Conservation (phyloP, 345 rosid species). For the Barbarea vulgaris region DNA sequence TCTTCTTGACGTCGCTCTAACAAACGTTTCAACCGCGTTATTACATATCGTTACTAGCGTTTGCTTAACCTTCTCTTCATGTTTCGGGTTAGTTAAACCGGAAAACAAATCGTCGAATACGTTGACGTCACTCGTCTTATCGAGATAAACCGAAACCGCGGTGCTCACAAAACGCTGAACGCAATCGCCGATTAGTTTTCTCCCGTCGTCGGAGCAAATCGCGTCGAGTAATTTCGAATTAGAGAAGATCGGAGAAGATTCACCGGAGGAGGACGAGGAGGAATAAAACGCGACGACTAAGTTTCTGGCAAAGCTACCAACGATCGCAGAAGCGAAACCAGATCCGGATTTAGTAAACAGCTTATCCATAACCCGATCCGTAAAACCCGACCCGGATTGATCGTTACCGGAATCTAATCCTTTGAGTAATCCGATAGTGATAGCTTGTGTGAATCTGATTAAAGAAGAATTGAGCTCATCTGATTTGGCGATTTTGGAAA, state of each 20-base stretch:
- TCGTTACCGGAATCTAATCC: slow-evolving; percentile 45
- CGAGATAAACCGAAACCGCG: slow-evolving; percentile 80
- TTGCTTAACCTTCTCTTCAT: slow-evolving; percentile 52
- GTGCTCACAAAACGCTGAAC: slow-evolving; percentile 75
- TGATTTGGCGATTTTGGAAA: slow-evolving; percentile 60
- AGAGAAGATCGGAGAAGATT: not conserved
- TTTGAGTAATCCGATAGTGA: slow-evolving; percentile 52
- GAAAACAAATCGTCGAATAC: slow-evolving; percentile 64
- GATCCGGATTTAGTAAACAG: slow-evolving; percentile 63
- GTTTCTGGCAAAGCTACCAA: slow-evolving; percentile 83
- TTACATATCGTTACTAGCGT: slow-evolving; percentile 62
- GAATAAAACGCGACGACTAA: slow-evolving; percentile 53
- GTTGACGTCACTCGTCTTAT: slow-evolving; percentile 67
- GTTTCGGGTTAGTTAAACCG: slow-evolving; percentile 77
- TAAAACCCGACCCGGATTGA: slow-evolving; percentile 43
- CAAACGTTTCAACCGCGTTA: slow-evolving; percentile 63
- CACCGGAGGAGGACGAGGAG: slow-evolving; percentile 14
- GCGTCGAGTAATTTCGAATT: slow-evolving; percentile 47
- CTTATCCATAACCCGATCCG: slow-evolving; percentile 63
- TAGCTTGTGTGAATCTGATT: slow-evolving; percentile 51
- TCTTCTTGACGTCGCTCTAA: slow-evolving; percentile 49
- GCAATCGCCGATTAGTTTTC: slow-evolving; percentile 65
- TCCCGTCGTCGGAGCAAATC: slow-evolving; percentile 51
- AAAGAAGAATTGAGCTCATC: slow-evolving; percentile 58
- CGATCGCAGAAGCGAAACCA: slow-evolving; percentile 76